Conservation (phyloP, 2,329 filamentous ascomycete genomes). For the Phaeosphaeriaceae sp. region DNA sequence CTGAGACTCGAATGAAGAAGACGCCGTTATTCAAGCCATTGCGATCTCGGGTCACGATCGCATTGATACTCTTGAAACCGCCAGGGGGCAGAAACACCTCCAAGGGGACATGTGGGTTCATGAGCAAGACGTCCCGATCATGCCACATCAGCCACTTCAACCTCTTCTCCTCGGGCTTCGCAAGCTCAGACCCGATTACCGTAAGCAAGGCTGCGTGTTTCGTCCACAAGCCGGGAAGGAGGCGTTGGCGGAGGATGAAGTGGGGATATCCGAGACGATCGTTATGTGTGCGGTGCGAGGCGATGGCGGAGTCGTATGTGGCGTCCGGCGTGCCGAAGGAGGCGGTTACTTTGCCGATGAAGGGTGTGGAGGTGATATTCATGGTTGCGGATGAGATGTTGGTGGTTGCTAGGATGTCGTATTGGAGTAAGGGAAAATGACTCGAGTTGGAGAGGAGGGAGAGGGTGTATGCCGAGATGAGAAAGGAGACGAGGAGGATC, state of each 20-base stretch:
- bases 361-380: neutral
- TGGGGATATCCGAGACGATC: neutral
- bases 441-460: neutral
- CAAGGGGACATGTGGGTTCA: neutral
- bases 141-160: neutral
- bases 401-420: neutral
- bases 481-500: neutral
- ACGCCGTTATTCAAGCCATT: constrained; percentile 55
- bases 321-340: neutral
- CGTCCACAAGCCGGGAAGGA: neutral
- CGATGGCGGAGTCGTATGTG: neutral
- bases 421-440: neutral
- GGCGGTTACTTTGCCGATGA: neutral
- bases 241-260: neutral
- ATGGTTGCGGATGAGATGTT: neutral
- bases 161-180: neutral
- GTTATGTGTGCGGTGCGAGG: neutral
- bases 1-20: constrained; percentile 50
- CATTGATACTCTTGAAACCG: constrained; percentile 14
- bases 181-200: neutral
- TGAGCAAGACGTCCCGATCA: neutral
- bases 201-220: neutral
- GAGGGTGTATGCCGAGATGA: neutral
- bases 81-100: neutral
- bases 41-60: constrained; percentile 49